These are phyloP conservation scores for Hypsizygus marmoreus DNA, from an alignment of 768 basidiomycete genomes.

Conservation along the genomic window DNA sequence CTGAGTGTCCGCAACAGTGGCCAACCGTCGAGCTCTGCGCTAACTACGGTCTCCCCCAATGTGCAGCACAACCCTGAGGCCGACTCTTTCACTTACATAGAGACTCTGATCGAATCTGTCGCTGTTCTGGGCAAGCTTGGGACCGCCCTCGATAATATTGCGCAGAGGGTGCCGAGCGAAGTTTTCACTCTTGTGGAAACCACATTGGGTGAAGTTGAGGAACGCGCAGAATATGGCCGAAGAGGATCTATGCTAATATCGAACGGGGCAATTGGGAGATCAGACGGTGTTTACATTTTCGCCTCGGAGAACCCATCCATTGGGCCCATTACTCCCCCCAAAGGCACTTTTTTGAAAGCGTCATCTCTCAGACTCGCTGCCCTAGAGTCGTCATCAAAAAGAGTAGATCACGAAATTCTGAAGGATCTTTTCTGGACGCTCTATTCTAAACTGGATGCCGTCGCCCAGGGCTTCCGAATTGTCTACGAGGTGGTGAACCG, in stretches of 20 bases:
- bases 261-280: constrained; percentile 37
- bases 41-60: constrained; percentile 18
- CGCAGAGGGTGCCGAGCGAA: constrained; percentile 82
- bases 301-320: constrained; percentile 29
- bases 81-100: constrained; percentile 92
- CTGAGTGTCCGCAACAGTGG: constrained; percentile 28
- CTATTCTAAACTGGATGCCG: constrained; percentile 93
- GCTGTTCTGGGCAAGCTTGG: constrained; percentile 89
- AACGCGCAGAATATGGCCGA: constrained; percentile 80
- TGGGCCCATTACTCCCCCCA: constrained; percentile 22
- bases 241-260: constrained; percentile 42
- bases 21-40: constrained; percentile 16
- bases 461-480: constrained; percentile 87
- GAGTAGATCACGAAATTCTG: constrained; percentile 81
- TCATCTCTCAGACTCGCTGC: constrained; percentile 68
- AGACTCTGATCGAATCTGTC: constrained; percentile 89
- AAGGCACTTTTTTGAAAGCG: constrained; percentile 41
- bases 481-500: constrained; percentile 89
- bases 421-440: constrained; percentile 96
- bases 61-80: constrained; percentile 71
- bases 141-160: constrained; percentile 76
- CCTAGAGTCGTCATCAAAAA: constrained; percentile 71
- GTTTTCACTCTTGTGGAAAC: constrained; percentile 82
- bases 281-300: constrained; percentile 59
- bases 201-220: constrained; percentile 90